Conservation (phyloP, 371 early-diverging fungal species). For the Mucor mucedo region DNA sequence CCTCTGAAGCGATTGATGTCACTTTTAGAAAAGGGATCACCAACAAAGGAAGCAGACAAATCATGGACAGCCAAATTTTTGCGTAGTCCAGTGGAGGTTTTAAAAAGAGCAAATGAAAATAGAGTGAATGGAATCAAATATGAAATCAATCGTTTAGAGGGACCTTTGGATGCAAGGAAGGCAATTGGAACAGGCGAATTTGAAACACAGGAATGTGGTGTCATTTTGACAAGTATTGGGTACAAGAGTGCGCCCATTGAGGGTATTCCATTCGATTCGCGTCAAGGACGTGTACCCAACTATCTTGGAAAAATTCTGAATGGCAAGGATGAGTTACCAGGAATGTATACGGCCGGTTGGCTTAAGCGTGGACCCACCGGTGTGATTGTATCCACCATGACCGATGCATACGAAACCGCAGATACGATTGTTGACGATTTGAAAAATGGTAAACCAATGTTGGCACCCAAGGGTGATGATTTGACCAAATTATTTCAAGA, state of each 20-base stretch:
- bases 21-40: conserved; percentile 70
- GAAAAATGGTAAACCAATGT: conserved; percentile 32
- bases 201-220: conserved; percentile 60
- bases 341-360: conserved; percentile 93
- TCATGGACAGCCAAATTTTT: conserved; percentile 81
- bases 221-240: conserved; percentile 87
- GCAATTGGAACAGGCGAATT: conserved; percentile 66
- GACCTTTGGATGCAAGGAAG: conserved; percentile 48
- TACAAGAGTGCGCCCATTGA: conserved; percentile 78
- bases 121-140: conserved; percentile 59
- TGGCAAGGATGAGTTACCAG: conserved; percentile 54
- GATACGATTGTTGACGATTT: conserved; percentile 73
- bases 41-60: conserved; percentile 37
- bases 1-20: conserved; percentile 81
- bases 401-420: conserved; percentile 91
- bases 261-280: conserved; percentile 80
- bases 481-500: conserved; percentile 33
- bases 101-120: conserved; percentile 31
- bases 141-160: conserved; percentile 73
- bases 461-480: conserved; percentile 39
- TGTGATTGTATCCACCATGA: conserved; percentile 94
- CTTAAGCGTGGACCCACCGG: conserved; percentile 93
- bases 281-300: conserved; percentile 78
- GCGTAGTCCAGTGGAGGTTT: conserved; percentile 67
- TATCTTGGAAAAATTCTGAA: conserved; percentile 74